A percentile compares a stretch with the other conserved stretches of the same genome.
Conservation (phyloP, 2,329 filamentous ascomycete species). For the Verticillium isaacii region DNA sequence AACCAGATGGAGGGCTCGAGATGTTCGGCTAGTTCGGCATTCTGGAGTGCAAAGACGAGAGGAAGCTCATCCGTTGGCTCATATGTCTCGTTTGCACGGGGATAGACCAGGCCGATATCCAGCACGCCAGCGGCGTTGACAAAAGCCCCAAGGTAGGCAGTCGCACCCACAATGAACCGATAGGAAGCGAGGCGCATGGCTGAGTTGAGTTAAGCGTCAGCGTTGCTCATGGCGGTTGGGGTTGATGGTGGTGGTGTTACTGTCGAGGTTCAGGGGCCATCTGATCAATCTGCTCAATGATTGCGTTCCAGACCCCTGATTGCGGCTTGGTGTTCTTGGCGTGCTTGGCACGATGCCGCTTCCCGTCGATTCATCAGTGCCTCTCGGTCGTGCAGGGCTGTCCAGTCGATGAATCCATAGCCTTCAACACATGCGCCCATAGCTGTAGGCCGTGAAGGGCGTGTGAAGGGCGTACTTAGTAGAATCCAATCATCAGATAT, state of each 20-base stretch:
- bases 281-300: background rate
- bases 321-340: background rate
- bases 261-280: background rate
- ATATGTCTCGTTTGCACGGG: constrained; percentile 23
- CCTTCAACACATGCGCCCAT: too few species aligned
- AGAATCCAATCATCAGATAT: too few species aligned
- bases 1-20: constrained; percentile 8
- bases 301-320: background rate
- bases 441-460: too few species aligned
- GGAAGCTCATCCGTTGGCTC: constrained; percentile 18
- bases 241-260: background rate
- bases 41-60: constrained; percentile 22
- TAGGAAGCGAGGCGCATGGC: constrained; percentile 2
- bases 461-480: too few species aligned
- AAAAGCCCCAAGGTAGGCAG: constrained; percentile 8
- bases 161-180: constrained; percentile 5
- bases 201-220: background rate
- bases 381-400: too few species aligned
- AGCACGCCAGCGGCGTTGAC: constrained; percentile 9
- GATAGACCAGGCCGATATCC: constrained; percentile 24
- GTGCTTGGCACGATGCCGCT: background rate
- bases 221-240: background rate
- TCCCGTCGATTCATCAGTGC: background rate
- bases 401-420: too few species aligned
- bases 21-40: constrained; percentile 12